Evolutionary conservation across 1,284 basidiomycete species (phyloP).

Genomic region (Ustilago xerochloae): DNA sequence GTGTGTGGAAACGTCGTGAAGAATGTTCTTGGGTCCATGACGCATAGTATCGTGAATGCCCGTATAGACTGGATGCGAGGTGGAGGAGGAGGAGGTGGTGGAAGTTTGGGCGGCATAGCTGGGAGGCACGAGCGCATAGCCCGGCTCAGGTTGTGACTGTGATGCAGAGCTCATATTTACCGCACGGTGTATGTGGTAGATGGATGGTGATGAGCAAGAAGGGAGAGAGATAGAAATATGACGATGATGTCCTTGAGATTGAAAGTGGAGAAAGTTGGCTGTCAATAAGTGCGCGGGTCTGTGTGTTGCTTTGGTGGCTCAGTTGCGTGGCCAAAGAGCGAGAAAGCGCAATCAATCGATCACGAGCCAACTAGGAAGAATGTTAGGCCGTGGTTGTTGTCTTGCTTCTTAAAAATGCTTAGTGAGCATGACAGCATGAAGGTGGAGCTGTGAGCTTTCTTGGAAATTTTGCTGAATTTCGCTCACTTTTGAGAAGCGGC

Average conservation of each 20-base stretch:
- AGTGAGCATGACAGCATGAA: constrained; percentile 1
- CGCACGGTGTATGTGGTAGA: not conserved
- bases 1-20: constrained; percentile 47
- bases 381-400: constrained; percentile 6
- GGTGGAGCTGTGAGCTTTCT: constrained; percentile 12
- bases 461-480: constrained; percentile 3
- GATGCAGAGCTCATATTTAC: constrained; percentile 24
- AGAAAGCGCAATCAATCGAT: constrained; percentile 11
- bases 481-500: constrained; percentile 5
- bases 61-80: constrained; percentile 58
- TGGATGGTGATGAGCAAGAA: not conserved
- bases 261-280: constrained; percentile 2
- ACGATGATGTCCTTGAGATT: not conserved
- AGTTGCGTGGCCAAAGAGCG: not conserved
- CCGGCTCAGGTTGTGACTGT: constrained; percentile 28
- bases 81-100: constrained; percentile 38
- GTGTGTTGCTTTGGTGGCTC: constrained; percentile 20
- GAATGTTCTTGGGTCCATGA: constrained; percentile 55
- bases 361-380: constrained; percentile 1
- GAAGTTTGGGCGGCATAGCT: constrained; percentile 27
- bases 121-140: constrained; percentile 54
- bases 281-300: constrained; percentile 10
- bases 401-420: too few relatives aligned
- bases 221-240: not conserved
- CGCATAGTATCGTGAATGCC: constrained; percentile 66